Conservation (phyloP, 305 asterid species). For the Fraxinus floribunda region DNA sequence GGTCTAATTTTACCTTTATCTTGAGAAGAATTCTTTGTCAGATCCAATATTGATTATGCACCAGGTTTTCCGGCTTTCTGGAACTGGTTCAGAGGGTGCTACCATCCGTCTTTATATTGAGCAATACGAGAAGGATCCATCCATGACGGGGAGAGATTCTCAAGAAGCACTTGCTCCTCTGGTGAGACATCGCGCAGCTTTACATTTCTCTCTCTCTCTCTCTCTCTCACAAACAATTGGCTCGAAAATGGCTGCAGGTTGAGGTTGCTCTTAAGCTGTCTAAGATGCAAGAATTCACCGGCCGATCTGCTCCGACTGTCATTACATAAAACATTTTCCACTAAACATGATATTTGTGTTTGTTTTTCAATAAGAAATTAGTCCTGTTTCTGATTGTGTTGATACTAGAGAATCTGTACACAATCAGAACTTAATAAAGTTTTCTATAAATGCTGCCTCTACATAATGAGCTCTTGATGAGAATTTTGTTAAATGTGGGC, state of each 20-base stretch:
- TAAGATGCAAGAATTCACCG: conserved; percentile 84
- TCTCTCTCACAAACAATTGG: neutral
- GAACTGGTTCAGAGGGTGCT: conserved; percentile 98
- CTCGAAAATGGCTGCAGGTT: conserved; percentile 45
- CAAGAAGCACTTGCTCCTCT: conserved; percentile 87
- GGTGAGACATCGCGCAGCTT: conserved; percentile 34
- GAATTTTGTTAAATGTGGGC: neutral
- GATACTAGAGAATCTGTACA: neutral
- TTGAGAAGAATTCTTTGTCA: neutral
- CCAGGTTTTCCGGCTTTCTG: conserved; percentile 98
- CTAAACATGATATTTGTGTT: neutral
- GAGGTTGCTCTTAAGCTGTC: conserved; percentile 92
- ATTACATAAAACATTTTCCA: conserved; percentile 52
- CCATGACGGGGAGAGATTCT: conserved; percentile 86
- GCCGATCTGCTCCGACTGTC: conserved; percentile 91
- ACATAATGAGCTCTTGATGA: neutral
- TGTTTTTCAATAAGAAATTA: neutral
- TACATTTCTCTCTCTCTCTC: neutral
- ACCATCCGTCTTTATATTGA: conserved; percentile 94
- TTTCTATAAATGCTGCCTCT: neutral
- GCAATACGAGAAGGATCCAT: conserved; percentile 83
- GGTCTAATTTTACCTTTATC: neutral
- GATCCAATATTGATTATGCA: neutral
- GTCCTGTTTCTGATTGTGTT: neutral
- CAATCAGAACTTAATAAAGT: neutral